Base-by-base conservation (phyloP, 2,329 filamentous ascomycete species). In the Pseudovirgaria hyperparasitica region DNA sequence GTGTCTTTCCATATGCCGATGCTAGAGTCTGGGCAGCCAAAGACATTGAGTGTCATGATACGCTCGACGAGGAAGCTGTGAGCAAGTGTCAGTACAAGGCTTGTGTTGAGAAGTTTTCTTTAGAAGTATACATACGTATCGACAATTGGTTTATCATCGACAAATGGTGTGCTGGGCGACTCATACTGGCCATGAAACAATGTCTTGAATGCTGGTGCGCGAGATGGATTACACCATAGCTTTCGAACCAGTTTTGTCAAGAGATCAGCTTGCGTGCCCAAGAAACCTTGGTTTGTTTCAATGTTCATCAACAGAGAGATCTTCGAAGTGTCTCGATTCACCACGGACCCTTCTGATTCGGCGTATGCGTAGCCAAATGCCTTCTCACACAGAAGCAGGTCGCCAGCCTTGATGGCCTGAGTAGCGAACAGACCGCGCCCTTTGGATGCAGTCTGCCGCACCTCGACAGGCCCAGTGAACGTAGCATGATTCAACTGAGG, bases 361-460 rank as follows among this genome's bases (percentile, higher is more conserved):
- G 6, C 41, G 15, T 48, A 59, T 12, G 34, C 48, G 38, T 67
- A 55, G 0, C 43, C 43, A 36, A 71, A 69, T 0, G 67, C 66
- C 33, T 72, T 73, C 32, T 72, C 68, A 24, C 65, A 71, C 2
- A 72, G 37, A 0, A 73, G 41, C 2, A 71, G 46, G 4, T 70
- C 61, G 0, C 67, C 67, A 0, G 60, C 55, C 19, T 52, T 49
- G 2, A 72, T 61, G 0, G 48, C 37, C 12, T 49, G 43, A 1
- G 57, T 66, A 0, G 61, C 63, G 37, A 71, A 73, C 0, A 72
- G 43, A 0, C 68, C 68, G 3, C 55, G 52, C 3, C 65, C 67
- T 11, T 55, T 50, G 6, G 45, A 55, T 2, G 43, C 40, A 1
- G 60, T 58, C 5, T 41, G 22, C 18, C 50, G 57, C 1, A 70